These are phyloP conservation scores for Rhodotorula sp. DNA, from an alignment of 1,284 basidiomycete genomes.

Conservation along the genomic window DNA sequence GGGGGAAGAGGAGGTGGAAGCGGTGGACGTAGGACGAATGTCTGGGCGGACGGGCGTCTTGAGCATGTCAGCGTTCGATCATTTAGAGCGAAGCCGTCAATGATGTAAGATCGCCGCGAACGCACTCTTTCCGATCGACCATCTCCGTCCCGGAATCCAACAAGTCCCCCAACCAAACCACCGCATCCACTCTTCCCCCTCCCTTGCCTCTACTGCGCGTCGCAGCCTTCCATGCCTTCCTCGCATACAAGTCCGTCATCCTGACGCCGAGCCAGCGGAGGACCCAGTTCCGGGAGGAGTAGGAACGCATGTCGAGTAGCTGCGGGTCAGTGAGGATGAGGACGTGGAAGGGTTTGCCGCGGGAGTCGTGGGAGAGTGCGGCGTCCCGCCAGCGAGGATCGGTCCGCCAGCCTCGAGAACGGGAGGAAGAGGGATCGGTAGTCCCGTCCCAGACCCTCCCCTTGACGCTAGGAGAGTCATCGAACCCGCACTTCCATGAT, in stretches of 20 bases:
- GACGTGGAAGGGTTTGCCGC: constrained; percentile 57
- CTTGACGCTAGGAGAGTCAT: constrained; percentile 14
- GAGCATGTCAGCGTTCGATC: constrained; percentile 2
- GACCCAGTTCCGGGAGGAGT: constrained; percentile 52
- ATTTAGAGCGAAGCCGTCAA: no score
- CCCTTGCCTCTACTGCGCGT: constrained; percentile 53
- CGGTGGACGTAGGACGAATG: constrained; percentile 41
- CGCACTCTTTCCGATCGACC: constrained; percentile 64
- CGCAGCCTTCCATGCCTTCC: constrained; percentile 68
- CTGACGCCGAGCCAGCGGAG: constrained; percentile 48
- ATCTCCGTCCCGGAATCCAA: constrained; percentile 65
- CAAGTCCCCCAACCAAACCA: constrained; percentile 80
- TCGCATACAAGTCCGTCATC: constrained; percentile 64
- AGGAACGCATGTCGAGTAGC: constrained; percentile 59
- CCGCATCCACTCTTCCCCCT: constrained; percentile 52
- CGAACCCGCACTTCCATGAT: constrained; percentile 9
- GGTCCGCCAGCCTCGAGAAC: neutral
- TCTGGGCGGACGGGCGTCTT: constrained; percentile 19
- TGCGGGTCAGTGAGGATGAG: constrained; percentile 61
- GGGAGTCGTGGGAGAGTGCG: neutral
- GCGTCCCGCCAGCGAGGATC: constrained; percentile 6
- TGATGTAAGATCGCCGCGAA: constrained; percentile 27
- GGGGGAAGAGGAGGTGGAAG: constrained; percentile 31
- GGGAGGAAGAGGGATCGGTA: neutral
- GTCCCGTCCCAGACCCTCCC: constrained; percentile 14